Evolutionary conservation across 805 yeast species (phyloP), one percentile per base, ranked within the genome.

Genomic region (Lachancea fermentati): DNA sequence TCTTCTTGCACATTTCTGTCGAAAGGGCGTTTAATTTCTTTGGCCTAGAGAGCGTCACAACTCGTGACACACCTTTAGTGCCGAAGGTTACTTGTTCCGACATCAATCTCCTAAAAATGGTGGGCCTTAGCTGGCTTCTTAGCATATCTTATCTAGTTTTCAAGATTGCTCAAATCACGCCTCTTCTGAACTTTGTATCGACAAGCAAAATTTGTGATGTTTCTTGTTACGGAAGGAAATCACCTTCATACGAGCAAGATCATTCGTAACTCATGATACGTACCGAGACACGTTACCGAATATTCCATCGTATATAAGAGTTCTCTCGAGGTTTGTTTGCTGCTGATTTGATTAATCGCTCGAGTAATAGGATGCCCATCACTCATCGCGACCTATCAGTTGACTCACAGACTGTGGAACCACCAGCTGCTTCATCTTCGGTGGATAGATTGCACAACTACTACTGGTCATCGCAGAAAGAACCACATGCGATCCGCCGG

Each of bases 21-120:
- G 78, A 83, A 50, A 91, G 69, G 4, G 97, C 91, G 66, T 91
- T 93, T 56, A 93, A 75, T 60, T 91, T 91, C 41, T 70, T 59
- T 16, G 89, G 81, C 45, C 97, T 76, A 68, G 91, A 86, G 49
- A 91, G 70, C 6, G 83, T 73, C 50, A 89, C 69, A 28, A 85
- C 66, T 47, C 96, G 76, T 9, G 93, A 79, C 36, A 79, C 75
- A 52, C 55, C 62, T 18, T 55, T 50, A 4, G 56, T 56, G 12
- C 41, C 49, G 42, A 50, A 60, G 34, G 51, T 40, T n/a, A 44
- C 47, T n/a, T 44, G 36, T 26, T 40, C 40, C 17, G 44, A 36
- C 43, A 43, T 43, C 19, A 36, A 28, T 25, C 46, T 37, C 13
- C 19, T 34, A 17, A 39, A 32, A 26, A 19, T 32, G 13, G 28